A percentile compares a stretch with the other conserved stretches of the same genome.
These are phyloP conservation scores for Neurospora tetraspora DNA, from an alignment of 495 filamentous ascomycete species.

Conservation along the genomic window DNA sequence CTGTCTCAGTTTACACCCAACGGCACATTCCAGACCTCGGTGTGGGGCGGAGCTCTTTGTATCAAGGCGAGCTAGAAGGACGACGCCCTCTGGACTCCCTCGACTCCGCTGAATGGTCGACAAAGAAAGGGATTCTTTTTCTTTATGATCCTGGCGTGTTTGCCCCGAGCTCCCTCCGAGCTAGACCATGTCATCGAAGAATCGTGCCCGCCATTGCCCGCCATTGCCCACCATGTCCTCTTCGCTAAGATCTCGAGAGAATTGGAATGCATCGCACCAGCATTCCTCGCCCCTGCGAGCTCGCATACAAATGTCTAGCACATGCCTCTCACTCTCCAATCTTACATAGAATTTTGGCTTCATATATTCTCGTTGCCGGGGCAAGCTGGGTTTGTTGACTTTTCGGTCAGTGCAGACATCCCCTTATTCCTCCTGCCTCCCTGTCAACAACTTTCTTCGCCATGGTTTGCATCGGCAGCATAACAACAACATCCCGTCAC, in stretches of 20 bases:
- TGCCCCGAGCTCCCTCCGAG: not conserved
- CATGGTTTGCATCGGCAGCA: not conserved
- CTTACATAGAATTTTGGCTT: not conserved
- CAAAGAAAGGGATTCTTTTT: not conserved
- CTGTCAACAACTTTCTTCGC: not conserved
- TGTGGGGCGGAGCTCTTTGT: not conserved
- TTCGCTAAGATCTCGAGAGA: not conserved
- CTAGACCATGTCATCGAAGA: not conserved
- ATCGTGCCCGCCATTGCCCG: not conserved
- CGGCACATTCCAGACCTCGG: not conserved
- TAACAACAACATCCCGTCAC: not conserved
- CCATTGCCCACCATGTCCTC: not conserved
- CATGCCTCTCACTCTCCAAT: conserved; percentile 1
- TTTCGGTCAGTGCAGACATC: not conserved
- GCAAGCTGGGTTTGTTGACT: conserved; percentile 20
- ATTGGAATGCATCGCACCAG: not conserved
- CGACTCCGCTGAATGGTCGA: not conserved
- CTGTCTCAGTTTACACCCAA: not conserved
- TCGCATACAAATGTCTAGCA: conserved; percentile 23
- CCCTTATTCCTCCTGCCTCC: conserved; percentile 1
- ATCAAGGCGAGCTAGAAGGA: not conserved
- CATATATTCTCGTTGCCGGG: conserved; percentile 20
- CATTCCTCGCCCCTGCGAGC: not conserved
- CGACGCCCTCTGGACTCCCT: not conserved
- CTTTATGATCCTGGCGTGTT: not conserved